phyloP scores from a whole-genome alignment of 257 asterid genomes.

The Leptodermis oblonga region DNA sequence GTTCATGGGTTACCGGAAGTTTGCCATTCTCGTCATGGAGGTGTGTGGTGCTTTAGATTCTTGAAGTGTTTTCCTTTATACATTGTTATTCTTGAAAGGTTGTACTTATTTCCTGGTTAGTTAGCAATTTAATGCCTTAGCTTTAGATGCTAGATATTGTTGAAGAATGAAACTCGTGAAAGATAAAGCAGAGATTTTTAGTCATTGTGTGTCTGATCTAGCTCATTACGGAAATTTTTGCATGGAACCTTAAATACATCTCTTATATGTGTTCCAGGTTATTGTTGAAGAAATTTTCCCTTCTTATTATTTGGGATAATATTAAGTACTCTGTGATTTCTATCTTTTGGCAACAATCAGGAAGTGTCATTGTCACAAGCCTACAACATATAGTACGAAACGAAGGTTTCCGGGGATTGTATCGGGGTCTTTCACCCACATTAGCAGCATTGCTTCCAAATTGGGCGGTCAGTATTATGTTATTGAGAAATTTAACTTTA shows the following conservation, averaged over 20 bases:
- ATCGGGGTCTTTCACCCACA: constrained; percentile 98
- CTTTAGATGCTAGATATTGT: background rate
- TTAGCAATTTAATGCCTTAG: background rate
- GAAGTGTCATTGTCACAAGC: constrained; percentile 78
- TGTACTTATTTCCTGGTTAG: background rate
- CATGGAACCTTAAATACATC: background rate
- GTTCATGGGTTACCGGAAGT: constrained; percentile 70
- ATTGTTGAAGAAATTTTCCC: background rate
- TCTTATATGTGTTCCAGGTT: background rate
- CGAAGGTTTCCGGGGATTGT: constrained; percentile 88
- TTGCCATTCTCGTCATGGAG: constrained; percentile 55
- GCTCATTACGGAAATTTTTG: background rate
- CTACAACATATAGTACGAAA: constrained; percentile 56
- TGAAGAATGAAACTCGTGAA: background rate
- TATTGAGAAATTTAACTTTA: constrained; percentile 6
- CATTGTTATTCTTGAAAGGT: background rate
- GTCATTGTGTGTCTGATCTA: background rate
- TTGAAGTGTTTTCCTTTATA: background rate
- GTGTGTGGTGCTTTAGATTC: constrained; percentile 23
- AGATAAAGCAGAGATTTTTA: background rate
- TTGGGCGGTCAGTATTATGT: constrained; percentile 85
- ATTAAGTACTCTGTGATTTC: constrained; percentile 15
- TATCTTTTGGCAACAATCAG: constrained; percentile 41
- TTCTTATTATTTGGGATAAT: too few relatives aligned
- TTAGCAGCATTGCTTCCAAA: constrained; percentile 91